Percentiles rank a stretch among this genome's conserved stretches.
These are phyloP conservation scores for Backusella parvicylindrica DNA, from an alignment of 192 early-diverging fungal genomes.

Conservation along the genomic window DNA sequence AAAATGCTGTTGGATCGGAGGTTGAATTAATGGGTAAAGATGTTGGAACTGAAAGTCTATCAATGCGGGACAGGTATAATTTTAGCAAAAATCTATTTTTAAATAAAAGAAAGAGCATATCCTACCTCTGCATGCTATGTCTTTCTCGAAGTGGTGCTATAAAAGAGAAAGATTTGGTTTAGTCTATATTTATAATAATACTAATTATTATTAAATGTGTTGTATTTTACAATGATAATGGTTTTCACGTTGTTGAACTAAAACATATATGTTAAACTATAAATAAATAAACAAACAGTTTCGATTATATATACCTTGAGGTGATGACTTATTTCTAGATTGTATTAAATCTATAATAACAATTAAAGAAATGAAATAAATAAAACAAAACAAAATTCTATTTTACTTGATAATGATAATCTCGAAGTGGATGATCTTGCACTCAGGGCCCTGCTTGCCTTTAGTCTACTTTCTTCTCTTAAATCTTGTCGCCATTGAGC, in stretches of 20 bases:
- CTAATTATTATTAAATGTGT: too few relatives aligned
- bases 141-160: not conserved
- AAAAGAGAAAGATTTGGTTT: not conserved
- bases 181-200: not conserved
- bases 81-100: not conserved
- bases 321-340: not conserved
- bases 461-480: not conserved
- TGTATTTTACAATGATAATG: not conserved
- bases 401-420: slow-evolving; percentile 11
- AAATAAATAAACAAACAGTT: not conserved
- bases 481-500: slow-evolving; percentile 10
- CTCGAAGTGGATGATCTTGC: not conserved
- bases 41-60: not conserved
- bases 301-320: not conserved
- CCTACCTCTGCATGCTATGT: not conserved
- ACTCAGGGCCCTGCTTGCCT: not conserved
- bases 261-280: not conserved
- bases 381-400: not conserved
- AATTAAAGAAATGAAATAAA: not conserved
- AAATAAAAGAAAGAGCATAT: not conserved
- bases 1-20: not conserved
- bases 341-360: not conserved
- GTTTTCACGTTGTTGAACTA: not conserved
- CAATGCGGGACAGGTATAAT: not conserved
- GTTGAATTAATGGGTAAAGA: not conserved